Percentiles rank a stretch among this genome's conserved stretches.
These are phyloP conservation scores for Dittrichia graveolens DNA, from an alignment of 129 eudicot species.

Conservation along the genomic window DNA sequence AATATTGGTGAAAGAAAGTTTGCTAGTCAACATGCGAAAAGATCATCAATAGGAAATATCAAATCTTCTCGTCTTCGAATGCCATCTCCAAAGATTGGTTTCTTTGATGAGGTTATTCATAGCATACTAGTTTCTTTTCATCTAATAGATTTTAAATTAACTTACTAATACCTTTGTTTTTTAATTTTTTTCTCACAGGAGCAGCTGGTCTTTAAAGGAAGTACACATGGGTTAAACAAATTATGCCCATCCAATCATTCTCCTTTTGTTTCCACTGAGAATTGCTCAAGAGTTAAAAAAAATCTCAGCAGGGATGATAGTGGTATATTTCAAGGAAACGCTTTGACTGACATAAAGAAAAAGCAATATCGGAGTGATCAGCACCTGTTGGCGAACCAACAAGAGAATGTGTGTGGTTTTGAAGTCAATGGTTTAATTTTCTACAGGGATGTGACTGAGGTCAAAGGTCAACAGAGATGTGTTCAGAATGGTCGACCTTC, in stretches of 20 bases:
- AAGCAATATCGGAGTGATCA: conserved; percentile 29
- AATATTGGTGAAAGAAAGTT: conserved; percentile 3
- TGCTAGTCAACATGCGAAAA: conserved; percentile 12
- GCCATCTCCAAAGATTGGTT: conserved; percentile 77
- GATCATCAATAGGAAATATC: conserved; percentile 18
- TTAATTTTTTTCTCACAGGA: conserved; percentile 29
- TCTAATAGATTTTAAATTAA: not conserved
- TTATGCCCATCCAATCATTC: conserved; percentile 13
- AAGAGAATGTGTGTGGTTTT: conserved; percentile 32
- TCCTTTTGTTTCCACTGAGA: conserved; percentile 22
- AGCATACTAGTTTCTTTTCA: conserved; percentile 1
- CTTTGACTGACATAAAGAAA: conserved; percentile 27
- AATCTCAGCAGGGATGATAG: too few species aligned
- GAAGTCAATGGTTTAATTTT: conserved; percentile 50
- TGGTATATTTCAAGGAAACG: too few species aligned
- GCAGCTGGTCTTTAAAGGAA: conserved; percentile 12
- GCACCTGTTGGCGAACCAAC: too few species aligned
- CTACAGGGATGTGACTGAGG: conserved; percentile 30
- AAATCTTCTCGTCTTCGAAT: conserved; percentile 64
- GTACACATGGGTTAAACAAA: conserved; percentile 27
- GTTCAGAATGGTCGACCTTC: conserved; percentile 20
- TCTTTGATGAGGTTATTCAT: conserved; percentile 65
- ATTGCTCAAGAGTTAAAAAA: conserved; percentile 36
- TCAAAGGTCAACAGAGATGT: too few species aligned
- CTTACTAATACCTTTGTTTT: conserved; percentile 18